phyloP scores from a whole-genome alignment of 2,329 filamentous ascomycete species.

The Pseudocercospora vitis region DNA sequence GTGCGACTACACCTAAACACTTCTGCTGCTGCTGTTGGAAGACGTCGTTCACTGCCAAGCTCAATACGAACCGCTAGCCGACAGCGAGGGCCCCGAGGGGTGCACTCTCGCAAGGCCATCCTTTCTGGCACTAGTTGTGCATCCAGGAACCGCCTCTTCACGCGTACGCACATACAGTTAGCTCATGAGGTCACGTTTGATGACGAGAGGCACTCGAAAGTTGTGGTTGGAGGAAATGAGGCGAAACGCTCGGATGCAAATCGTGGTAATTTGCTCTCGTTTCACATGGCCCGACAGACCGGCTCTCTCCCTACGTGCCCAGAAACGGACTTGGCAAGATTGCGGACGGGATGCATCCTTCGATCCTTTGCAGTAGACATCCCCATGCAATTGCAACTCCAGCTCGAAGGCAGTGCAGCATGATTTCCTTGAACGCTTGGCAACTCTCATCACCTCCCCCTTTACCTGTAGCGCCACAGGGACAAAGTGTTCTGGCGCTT shows the following conservation, averaged over 20 bases:
- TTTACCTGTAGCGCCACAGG: conserved; percentile 95
- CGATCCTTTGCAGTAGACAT: conserved; percentile 13
- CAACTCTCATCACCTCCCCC: conserved; percentile 16
- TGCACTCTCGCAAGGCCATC: conserved; percentile 4
- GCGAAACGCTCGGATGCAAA: not conserved
- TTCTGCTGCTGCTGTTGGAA: conserved; percentile 3
- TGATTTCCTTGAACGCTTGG: conserved; percentile 14
- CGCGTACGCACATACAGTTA: not conserved
- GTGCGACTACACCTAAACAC: not conserved
- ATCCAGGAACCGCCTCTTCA: conserved; percentile 3
- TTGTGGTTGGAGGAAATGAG: conserved; percentile 7
- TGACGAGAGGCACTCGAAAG: not conserved
- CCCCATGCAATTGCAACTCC: conserved; percentile 26
- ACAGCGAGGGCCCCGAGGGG: not conserved
- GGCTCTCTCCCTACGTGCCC: conserved; percentile 15
- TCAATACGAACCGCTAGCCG: conserved; percentile 7
- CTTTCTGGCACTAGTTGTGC: not conserved
- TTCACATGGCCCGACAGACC: conserved; percentile 12
- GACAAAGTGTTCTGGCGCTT: conserved; percentile 99
- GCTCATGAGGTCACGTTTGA: conserved; percentile 2
- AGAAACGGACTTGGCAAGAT: conserved; percentile 7
- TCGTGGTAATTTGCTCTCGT: conserved; percentile 10
- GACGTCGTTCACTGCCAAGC: not conserved
- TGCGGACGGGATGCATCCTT: conserved; percentile 7
- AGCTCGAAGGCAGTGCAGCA: conserved; percentile 20